Conservation (phyloP, 345 rosid genomes). For the Populus euphratica region DNA sequence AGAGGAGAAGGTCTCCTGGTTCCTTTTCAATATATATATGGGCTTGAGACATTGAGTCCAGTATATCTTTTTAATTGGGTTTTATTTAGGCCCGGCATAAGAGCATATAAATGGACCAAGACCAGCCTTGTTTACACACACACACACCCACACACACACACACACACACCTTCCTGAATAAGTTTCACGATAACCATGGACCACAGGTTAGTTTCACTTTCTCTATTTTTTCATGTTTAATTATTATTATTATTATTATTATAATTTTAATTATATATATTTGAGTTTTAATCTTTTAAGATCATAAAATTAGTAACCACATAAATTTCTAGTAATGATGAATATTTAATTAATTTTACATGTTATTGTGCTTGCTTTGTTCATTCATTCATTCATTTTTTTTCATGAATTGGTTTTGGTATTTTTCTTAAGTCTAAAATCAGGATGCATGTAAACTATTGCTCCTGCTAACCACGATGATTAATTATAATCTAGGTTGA, state of each 20-base stretch:
- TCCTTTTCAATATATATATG: too few relatives aligned
- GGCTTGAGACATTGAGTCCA: background rate
- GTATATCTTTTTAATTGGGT: too few relatives aligned
- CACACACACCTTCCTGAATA: background rate
- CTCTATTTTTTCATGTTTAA: too few relatives aligned
- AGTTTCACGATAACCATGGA: slow-evolving; percentile 2
- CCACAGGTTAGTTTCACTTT: too few relatives aligned
- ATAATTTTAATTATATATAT: too few relatives aligned
- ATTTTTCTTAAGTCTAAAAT: background rate
- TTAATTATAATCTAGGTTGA: background rate
- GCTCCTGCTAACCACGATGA: background rate
- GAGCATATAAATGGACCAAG: background rate
- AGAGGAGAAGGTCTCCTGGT: too few relatives aligned
- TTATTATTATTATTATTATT: too few relatives aligned
- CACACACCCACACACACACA: too few relatives aligned
- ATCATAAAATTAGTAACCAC: too few relatives aligned
- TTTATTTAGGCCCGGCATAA: background rate
- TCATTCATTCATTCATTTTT: background rate
- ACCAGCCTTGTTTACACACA: background rate
- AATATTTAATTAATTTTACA: background rate
- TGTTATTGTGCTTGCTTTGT: background rate
- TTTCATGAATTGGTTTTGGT: background rate
- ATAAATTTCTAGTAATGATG: too few relatives aligned
- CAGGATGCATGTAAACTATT: background rate
- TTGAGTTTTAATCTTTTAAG: too few relatives aligned